Conservation (phyloP, 768 basidiomycete genomes). For the Leccinum rimulosum region DNA sequence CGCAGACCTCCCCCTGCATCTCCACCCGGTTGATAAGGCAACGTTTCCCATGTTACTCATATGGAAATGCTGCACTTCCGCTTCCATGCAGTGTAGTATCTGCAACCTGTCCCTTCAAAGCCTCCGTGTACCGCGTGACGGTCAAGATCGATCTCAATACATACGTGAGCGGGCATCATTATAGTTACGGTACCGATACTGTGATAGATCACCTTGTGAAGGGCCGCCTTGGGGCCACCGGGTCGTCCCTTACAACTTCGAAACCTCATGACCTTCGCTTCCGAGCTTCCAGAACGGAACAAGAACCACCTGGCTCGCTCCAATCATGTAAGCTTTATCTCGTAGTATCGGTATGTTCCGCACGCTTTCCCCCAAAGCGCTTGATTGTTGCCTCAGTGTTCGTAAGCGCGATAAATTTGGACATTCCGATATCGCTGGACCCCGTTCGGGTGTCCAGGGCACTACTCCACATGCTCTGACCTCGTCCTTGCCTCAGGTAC, state of each 20-base stretch:
- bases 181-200: conserved; percentile 30
- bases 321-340: conserved; percentile 19
- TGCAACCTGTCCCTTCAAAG: conserved; percentile 11
- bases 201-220: conserved; percentile 25
- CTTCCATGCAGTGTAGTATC: conserved; percentile 2
- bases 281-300: conserved; percentile 27
- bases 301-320: conserved; percentile 12
- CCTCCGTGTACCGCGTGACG: conserved; percentile 23
- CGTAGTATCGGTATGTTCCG: not conserved
- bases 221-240: not conserved
- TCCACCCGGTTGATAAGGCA: conserved; percentile 6
- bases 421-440: not conserved
- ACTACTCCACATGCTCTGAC: not conserved
- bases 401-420: conserved; percentile 5
- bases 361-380: not conserved
- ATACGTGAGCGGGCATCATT: conserved; percentile 31
- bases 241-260: conserved; percentile 11
- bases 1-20: not conserved
- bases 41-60: not conserved
- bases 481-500: conserved; percentile 2
- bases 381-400: conserved; percentile 6
- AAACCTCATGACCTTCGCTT: conserved; percentile 21
- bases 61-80: not conserved
- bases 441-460: not conserved
- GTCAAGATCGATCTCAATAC: conserved; percentile 22